A percentile compares a stretch with the other conserved stretches of the same genome.
Conservation (phyloP, 2,329 filamentous ascomycete genomes). For the Trichophaea hybrida region DNA sequence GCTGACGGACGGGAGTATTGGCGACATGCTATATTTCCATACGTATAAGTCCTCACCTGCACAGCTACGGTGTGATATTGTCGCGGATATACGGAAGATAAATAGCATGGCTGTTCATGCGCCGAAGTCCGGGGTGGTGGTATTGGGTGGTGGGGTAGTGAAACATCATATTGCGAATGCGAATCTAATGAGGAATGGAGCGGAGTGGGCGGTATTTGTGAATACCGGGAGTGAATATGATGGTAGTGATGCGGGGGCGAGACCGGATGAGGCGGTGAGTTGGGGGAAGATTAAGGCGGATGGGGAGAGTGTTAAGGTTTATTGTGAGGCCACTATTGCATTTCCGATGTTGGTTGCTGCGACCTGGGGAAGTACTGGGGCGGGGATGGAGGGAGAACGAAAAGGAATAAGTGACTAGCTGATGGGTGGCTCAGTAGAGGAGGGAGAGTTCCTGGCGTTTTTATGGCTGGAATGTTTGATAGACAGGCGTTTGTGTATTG, state of each 20-base stretch:
- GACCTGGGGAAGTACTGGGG: conserved; percentile 41
- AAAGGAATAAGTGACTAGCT: not conserved
- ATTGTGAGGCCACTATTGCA: conserved; percentile 52
- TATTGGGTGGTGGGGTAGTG: conserved; percentile 83
- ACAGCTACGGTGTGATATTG: conserved; percentile 75
- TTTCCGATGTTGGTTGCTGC: conserved; percentile 54
- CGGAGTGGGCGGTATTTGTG: conserved; percentile 92
- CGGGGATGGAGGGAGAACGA: not conserved
- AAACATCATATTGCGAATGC: conserved; percentile 99
- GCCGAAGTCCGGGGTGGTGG: conserved; percentile 83
- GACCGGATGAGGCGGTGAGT: conserved; percentile 91
- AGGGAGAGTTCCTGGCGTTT: no score
- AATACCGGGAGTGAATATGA: conserved; percentile 98
- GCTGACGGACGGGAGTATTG: conserved; percentile 83
- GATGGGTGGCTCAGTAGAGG: not conserved
- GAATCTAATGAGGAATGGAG: conserved; percentile 92
- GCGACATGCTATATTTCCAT: conserved; percentile 98
- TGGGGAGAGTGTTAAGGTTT: conserved; percentile 75
- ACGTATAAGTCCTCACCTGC: conserved; percentile 77
- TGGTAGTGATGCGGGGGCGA: conserved; percentile 84
- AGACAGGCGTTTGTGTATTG: not conserved
- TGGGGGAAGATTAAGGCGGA: conserved; percentile 86
- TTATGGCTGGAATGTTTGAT: not conserved
- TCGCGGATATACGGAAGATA: conserved; percentile 82
- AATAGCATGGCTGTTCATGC: conserved; percentile 84